Evolutionary conservation across 306 rosid genomes (phyloP).

Genomic region (Carpinus viminea): DNA sequence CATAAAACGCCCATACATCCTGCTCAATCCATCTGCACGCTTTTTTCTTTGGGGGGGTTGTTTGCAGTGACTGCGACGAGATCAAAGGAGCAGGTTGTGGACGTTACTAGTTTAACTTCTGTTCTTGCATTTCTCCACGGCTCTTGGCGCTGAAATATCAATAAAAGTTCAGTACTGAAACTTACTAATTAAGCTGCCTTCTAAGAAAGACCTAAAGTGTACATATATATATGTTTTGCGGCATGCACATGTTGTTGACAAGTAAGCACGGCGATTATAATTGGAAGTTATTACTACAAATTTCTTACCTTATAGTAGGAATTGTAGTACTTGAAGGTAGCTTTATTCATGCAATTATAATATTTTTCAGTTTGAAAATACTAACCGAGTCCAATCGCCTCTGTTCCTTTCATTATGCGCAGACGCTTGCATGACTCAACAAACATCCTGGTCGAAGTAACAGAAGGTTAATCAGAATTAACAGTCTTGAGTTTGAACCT

Average conservation of each 20-base stretch:
- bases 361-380: neutral
- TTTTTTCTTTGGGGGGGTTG: neutral
- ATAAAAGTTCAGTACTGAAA: too few relatives aligned
- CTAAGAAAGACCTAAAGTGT: neutral
- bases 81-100: constrained; percentile 46
- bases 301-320: too few relatives aligned
- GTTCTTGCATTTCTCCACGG: constrained; percentile 85
- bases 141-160: constrained; percentile 72
- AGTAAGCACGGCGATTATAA: too few relatives aligned
- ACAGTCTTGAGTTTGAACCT: too few relatives aligned
- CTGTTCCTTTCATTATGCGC: constrained; percentile 93
- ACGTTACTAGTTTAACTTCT: constrained; percentile 49
- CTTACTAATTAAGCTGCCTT: neutral
- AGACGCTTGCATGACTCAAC: constrained; percentile 92
- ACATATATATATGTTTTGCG: too few relatives aligned
- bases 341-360: neutral
- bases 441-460: constrained; percentile 64
- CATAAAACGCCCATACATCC: constrained; percentile 50
- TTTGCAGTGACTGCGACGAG: constrained; percentile 25
- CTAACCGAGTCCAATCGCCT: constrained; percentile 91
- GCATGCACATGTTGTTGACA: neutral
- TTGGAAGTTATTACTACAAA: too few relatives aligned
- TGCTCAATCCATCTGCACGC: constrained; percentile 52
- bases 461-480: neutral
- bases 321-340: too few relatives aligned